These are phyloP conservation scores for Xylaria polymorpha DNA, from an alignment of 2,329 filamentous ascomycete species.

Conservation along the genomic window DNA sequence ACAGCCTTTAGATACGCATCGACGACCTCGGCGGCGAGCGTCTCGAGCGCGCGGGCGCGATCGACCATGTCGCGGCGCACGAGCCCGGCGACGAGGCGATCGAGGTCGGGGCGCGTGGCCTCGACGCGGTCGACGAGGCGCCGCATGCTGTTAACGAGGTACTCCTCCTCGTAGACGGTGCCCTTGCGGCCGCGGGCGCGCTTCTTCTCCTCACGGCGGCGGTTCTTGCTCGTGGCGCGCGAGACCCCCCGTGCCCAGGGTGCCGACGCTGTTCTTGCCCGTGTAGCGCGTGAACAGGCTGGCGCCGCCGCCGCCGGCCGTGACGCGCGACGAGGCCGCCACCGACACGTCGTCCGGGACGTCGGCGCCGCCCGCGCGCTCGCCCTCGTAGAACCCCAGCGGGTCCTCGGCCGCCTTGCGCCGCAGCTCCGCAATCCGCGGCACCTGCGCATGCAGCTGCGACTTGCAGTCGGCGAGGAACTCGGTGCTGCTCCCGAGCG, in stretches of 20 bases:
- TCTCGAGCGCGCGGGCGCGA: constrained; percentile 81
- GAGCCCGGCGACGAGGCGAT: constrained; percentile 79
- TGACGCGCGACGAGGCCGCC: constrained; percentile 81
- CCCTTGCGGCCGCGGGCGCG: constrained; percentile 94
- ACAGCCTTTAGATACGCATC: constrained; percentile 75
- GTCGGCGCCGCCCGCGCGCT: constrained; percentile 71
- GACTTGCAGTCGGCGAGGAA: constrained; percentile 91
- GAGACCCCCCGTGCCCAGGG: constrained; percentile 77
- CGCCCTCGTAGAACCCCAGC: constrained; percentile 87
- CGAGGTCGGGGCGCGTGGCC: constrained; percentile 75
- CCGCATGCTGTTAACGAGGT: constrained; percentile 87
- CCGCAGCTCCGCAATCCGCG: constrained; percentile 84
- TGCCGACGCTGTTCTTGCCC: constrained; percentile 73
- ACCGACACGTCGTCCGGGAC: constrained; percentile 93
- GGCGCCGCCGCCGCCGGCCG: constrained; percentile 79
- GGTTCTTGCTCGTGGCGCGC: constrained; percentile 87
- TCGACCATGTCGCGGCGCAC: constrained; percentile 87
- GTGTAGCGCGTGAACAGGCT: constrained; percentile 95
- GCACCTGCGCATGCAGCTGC: constrained; percentile 86
- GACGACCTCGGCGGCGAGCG: constrained; percentile 78
- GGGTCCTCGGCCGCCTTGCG: constrained; percentile 85
- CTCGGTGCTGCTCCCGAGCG: constrained; percentile 85
- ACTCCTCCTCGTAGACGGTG: constrained; percentile 97
- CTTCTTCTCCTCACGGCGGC: constrained; percentile 92
- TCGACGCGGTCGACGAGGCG: constrained; percentile 87